Base-by-base conservation (phyloP, 768 basidiomycete species). In the Russula olivacea region DNA sequence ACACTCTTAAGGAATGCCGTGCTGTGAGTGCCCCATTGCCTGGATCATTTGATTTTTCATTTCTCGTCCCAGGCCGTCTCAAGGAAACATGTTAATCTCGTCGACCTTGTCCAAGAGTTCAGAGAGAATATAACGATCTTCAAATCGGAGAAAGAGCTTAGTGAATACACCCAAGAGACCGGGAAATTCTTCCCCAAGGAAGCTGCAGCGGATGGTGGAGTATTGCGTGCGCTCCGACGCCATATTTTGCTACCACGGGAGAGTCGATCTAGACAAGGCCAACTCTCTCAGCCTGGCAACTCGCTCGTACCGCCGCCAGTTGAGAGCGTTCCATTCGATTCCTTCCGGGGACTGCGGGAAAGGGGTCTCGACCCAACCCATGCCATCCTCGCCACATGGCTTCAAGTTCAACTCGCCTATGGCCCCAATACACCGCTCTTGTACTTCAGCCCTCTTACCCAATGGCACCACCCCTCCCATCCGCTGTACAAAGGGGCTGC, bases 161-260 rank as follows among this genome's bases (percentile, higher is more conserved):
- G 65, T 8, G 0, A 23, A 11, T 75, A 74, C 30, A 75, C 73
- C 0, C 59, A 14, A 14, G 3, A 3, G 17, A 68, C 52, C 17
- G 28, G 32, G 8, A 70, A 67, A 38, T 72, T 65, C 61, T 72
- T 76, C 23, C 75, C 73, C 0, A 71, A 66, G 21, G 43, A 72
- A 43, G 64, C 63, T 23, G 74, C 71, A 14, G 59, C 65, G 38
- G 63, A 66, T 6, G 73, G 75, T n/a, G 72, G 76, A 41, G 68
- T 76, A 9, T 68, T 76, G 32, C 68, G 67, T 2, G 64, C 68
- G 19, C 56, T 74, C 19, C 52, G 75, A 25, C 70, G 74, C 21
- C 70, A 64, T 2, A 71, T 71, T 40, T 34, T 61, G 28, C 11
- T 1, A 10, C 17, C 50, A 49, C 25, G 7, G 8, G 25, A 48